phyloP scores from a whole-genome alignment of 306 rosid species.

The Ceratonia siliqua region DNA sequence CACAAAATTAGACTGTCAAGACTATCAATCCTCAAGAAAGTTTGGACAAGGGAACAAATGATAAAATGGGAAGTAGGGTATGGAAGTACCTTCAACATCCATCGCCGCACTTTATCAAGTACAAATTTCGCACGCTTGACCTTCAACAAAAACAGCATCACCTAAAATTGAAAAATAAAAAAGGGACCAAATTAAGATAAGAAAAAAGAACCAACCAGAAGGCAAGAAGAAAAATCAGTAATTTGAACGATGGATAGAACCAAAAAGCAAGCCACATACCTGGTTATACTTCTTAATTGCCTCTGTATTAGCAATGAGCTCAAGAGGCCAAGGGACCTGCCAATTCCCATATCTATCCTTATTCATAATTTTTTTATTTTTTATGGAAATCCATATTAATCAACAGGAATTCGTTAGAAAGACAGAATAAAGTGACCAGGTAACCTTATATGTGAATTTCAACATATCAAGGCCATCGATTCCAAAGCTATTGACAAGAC shows the following conservation, averaged over 20 bases:
- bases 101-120: conserved; percentile 92
- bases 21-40: conserved; percentile 22
- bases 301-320: conserved; percentile 88
- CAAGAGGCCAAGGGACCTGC: conserved; percentile 99
- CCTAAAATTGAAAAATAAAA: conserved; percentile 43
- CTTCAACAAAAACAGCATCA: conserved; percentile 90
- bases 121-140: conserved; percentile 95
- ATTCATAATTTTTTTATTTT: not conserved
- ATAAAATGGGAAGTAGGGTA: conserved; percentile 25
- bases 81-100: conserved; percentile 92
- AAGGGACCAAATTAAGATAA: conserved; percentile 20
- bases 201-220: conserved; percentile 27
- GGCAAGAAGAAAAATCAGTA: conserved; percentile 19
- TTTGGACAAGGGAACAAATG: not conserved
- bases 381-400: conserved; percentile 11
- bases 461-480: conserved; percentile 85
- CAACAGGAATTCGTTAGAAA: conserved; percentile 18
- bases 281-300: conserved; percentile 95
- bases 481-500: conserved; percentile 64
- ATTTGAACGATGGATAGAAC: conserved; percentile 23
- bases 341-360: conserved; percentile 31
- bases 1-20: conserved; percentile 15
- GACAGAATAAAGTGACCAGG: conserved; percentile 27
- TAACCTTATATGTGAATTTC: conserved; percentile 85
- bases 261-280: conserved; percentile 46